Evolutionary conservation across 345 rosid genomes (phyloP).

Genomic region (Odontarrhena argentea): DNA sequence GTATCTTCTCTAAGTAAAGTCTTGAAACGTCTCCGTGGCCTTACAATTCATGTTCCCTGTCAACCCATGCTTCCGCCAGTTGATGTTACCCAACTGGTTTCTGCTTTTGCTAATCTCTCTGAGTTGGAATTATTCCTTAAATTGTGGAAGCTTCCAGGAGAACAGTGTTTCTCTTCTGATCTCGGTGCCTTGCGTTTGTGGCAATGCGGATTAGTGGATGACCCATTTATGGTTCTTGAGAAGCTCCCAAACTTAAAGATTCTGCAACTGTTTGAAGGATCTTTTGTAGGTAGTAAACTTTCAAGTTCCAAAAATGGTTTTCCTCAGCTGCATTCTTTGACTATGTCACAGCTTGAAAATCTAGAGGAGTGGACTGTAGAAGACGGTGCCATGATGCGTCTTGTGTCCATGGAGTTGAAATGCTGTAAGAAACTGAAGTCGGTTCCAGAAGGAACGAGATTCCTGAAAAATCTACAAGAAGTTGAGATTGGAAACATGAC

Average conservation of each 20-base stretch:
- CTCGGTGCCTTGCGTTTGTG: slow-evolving; percentile 45
- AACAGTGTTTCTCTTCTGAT: slow-evolving; percentile 39
- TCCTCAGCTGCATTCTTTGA: slow-evolving; percentile 30
- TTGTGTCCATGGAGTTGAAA: slow-evolving; percentile 41
- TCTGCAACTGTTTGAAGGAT: slow-evolving; percentile 40
- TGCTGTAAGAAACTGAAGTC: slow-evolving; percentile 38
- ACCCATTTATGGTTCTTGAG: slow-evolving; percentile 51
- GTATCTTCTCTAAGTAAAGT: slow-evolving; percentile 29
- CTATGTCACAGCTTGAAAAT: slow-evolving; percentile 13
- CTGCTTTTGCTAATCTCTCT: slow-evolving; percentile 27
- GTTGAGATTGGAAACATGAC: slow-evolving; percentile 50
- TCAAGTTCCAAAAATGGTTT: slow-evolving; percentile 34
- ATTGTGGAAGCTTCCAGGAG: slow-evolving; percentile 30
- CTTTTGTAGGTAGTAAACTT: slow-evolving; percentile 42
- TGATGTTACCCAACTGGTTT: slow-evolving; percentile 28
- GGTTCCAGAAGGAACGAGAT: slow-evolving; percentile 36
- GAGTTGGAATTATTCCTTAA: slow-evolving; percentile 28
- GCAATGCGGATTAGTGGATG: slow-evolving; percentile 45
- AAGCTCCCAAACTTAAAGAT: slow-evolving; percentile 46
- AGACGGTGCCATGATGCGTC: slow-evolving; percentile 42
- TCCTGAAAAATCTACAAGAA: slow-evolving; percentile 38
- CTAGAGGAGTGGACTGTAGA: slow-evolving; percentile 38
- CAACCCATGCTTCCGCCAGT: slow-evolving; percentile 32
- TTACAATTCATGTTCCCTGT: slow-evolving; percentile 22
- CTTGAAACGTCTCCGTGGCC: slow-evolving; percentile 30